These are phyloP conservation scores for Wallacemonas sp. DNA, from an alignment of 208 protist genomes.

Conservation along the genomic window DNA sequence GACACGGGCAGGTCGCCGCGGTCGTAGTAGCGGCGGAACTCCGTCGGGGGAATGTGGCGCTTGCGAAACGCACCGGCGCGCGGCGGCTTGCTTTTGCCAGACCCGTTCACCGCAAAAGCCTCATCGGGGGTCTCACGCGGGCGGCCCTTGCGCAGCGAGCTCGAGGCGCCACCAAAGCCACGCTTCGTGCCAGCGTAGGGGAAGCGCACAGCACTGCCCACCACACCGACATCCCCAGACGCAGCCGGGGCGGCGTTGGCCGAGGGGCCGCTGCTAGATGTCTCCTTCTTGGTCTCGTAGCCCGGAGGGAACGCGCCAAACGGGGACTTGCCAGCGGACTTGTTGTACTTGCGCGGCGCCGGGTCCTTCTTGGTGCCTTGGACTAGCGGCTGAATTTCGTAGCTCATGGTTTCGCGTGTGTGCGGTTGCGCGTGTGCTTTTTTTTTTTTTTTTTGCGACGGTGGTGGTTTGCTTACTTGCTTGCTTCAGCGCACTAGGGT, in stretches of 20 bases:
- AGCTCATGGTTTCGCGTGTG: slow-evolving; percentile 57
- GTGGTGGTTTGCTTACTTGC: too few species aligned
- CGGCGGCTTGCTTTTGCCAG: slow-evolving; percentile 79
- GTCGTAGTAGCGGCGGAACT: slow-evolving; percentile 98
- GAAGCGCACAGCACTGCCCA: slow-evolving; percentile 53
- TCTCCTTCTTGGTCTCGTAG: slow-evolving; percentile 43
- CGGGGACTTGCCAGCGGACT: slow-evolving; percentile 73
- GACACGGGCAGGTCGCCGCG: slow-evolving; percentile 98
- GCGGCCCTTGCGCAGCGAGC: slow-evolving; percentile 86
- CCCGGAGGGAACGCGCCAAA: slow-evolving; percentile 82
- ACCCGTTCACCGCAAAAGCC: slow-evolving; percentile 79
- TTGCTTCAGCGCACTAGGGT: too few species aligned
- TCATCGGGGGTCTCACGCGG: slow-evolving; percentile 57
- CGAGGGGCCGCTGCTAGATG: slow-evolving; percentile 8
- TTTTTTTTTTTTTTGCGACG: too few species aligned
- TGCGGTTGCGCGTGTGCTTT: not conserved
- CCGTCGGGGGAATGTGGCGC: slow-evolving; percentile 87
- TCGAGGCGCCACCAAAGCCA: slow-evolving; percentile 88
- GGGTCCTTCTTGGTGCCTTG: slow-evolving; percentile 90
- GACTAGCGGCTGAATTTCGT: slow-evolving; percentile 89
- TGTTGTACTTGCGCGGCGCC: slow-evolving; percentile 73
- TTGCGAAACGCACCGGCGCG: slow-evolving; percentile 88
- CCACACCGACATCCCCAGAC: slow-evolving; percentile 11
- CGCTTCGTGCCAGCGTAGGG: slow-evolving; percentile 64
- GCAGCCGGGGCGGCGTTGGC: slow-evolving; percentile 19